phyloP scores from a whole-genome alignment of 2,329 filamentous ascomycete species.

The Ophiostoma sp. region DNA sequence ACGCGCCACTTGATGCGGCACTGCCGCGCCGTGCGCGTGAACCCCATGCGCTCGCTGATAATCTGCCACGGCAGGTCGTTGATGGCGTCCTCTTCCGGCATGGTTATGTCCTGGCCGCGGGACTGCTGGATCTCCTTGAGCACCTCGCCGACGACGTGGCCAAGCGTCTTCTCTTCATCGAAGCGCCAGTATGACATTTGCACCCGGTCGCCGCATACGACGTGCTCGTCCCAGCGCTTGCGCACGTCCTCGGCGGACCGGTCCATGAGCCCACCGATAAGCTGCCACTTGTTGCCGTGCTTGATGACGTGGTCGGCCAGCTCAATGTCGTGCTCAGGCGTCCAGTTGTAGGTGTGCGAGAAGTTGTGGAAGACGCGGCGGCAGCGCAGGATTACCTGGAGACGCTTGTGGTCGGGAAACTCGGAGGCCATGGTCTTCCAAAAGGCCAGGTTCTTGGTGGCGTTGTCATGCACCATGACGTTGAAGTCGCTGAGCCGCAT shows the following conservation, averaged over 20 bases:
- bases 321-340: constrained; percentile 51
- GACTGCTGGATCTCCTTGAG: constrained; percentile 44
- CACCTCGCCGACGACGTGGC: constrained; percentile 47
- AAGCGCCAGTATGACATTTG: constrained; percentile 54
- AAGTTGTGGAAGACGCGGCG: constrained; percentile 63
- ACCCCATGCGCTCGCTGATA: constrained; percentile 57
- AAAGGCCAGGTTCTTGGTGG: constrained; percentile 37
- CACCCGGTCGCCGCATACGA: constrained; percentile 51
- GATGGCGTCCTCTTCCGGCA: constrained; percentile 29
- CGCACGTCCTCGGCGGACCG: constrained; percentile 61
- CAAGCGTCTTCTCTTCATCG: constrained; percentile 53
- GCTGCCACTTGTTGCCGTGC: constrained; percentile 54
- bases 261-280: constrained; percentile 57
- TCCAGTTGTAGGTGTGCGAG: constrained; percentile 55
- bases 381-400: constrained; percentile 51
- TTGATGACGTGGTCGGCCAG: constrained; percentile 43
- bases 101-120: constrained; percentile 32
- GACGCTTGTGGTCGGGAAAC: constrained; percentile 46
- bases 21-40: constrained; percentile 59
- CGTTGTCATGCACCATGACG: constrained; percentile 36
- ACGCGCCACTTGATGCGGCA: constrained; percentile 62
- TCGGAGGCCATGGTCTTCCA: constrained; percentile 46
- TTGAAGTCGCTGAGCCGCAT: constrained; percentile 46
- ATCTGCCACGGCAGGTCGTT: constrained; percentile 60
- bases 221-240: constrained; percentile 64